These are phyloP conservation scores for Primulina eburnea DNA, from an alignment of 257 asterid genomes.

Conservation along the genomic window DNA sequence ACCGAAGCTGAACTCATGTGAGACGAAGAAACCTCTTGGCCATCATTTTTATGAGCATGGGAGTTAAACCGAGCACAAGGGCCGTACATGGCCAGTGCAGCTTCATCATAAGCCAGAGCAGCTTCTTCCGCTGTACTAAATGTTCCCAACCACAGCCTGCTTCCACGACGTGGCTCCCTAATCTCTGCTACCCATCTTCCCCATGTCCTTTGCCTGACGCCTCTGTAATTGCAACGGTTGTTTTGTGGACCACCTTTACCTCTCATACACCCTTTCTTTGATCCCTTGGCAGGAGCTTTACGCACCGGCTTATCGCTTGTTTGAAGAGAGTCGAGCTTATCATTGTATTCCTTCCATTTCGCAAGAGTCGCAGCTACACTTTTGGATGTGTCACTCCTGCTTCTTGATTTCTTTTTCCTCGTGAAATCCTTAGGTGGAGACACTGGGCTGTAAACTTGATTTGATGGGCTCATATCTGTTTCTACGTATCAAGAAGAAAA, in stretches of 20 bases:
- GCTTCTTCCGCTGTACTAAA: slow-evolving; percentile 45
- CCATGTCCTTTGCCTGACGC: slow-evolving; percentile 69
- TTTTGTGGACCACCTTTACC: slow-evolving; percentile 70
- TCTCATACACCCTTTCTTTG: slow-evolving; percentile 66
- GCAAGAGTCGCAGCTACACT: slow-evolving; percentile 46
- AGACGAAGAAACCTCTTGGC: neutral
- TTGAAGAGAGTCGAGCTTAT: slow-evolving; percentile 28
- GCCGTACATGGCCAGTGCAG: slow-evolving; percentile 58
- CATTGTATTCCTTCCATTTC: slow-evolving; percentile 55
- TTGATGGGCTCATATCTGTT: slow-evolving; percentile 12
- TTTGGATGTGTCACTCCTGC: slow-evolving; percentile 31
- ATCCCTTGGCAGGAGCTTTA: slow-evolving; percentile 60
- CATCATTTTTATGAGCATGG: slow-evolving; percentile 33
- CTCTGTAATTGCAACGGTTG: slow-evolving; percentile 45
- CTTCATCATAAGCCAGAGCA: slow-evolving; percentile 59
- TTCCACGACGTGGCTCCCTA: slow-evolving; percentile 55
- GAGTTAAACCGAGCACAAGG: slow-evolving; percentile 50
- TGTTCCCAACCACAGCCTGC: slow-evolving; percentile 63
- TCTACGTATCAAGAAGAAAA: slow-evolving; percentile 16
- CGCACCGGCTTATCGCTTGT: slow-evolving; percentile 25
- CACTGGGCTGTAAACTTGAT: slow-evolving; percentile 20
- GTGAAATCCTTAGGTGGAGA: slow-evolving; percentile 25
- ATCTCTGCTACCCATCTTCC: slow-evolving; percentile 77
- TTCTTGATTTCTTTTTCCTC: slow-evolving; percentile 40
- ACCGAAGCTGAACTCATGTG: neutral